Evolutionary conservation across 2,329 filamentous ascomycete genomes (phyloP).

Genomic region (Ascosphaera pollenicola): DNA sequence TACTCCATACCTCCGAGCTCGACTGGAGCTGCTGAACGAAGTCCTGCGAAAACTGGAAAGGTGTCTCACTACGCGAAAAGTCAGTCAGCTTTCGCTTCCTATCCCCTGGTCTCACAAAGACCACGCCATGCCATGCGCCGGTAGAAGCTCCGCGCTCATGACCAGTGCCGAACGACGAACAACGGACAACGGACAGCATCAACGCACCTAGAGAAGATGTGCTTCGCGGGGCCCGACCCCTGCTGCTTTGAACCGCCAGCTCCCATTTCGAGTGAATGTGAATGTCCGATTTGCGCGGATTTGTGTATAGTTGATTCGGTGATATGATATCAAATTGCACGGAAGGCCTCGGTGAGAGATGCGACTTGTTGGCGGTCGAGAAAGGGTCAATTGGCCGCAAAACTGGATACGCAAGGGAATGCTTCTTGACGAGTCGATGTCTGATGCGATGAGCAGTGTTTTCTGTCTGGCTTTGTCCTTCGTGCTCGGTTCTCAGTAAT

Average conservation of each 20-base stretch:
- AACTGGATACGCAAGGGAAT: no score
- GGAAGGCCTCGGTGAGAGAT: no score
- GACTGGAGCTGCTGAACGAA: constrained; percentile 65
- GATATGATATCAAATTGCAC: no score
- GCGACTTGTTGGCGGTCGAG: no score
- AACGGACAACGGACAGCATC: constrained; percentile 1
- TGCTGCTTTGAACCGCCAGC: constrained; percentile 39
- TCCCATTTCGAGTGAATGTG: constrained; percentile 26
- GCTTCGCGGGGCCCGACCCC: constrained; percentile 27
- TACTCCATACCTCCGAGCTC: constrained; percentile 51
- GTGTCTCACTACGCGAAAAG: constrained; percentile 27
- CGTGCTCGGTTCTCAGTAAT: no score
- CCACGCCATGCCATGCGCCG: constrained; percentile 1
- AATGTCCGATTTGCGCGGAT: not conserved
- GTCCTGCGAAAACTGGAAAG: constrained; percentile 54
- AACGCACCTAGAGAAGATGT: constrained; percentile 39
- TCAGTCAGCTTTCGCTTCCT: no score
- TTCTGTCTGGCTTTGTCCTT: no score
- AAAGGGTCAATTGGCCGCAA: no score
- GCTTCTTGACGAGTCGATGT: no score
- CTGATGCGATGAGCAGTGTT: no score
- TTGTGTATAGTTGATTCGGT: no score
- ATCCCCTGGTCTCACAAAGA: no score
- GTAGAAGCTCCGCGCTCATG: constrained; percentile 8
- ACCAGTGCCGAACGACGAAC: not conserved